Base-by-base conservation (phyloP, 2,329 filamentous ascomycete species). In the Ophiostoma tasmaniense region DNA sequence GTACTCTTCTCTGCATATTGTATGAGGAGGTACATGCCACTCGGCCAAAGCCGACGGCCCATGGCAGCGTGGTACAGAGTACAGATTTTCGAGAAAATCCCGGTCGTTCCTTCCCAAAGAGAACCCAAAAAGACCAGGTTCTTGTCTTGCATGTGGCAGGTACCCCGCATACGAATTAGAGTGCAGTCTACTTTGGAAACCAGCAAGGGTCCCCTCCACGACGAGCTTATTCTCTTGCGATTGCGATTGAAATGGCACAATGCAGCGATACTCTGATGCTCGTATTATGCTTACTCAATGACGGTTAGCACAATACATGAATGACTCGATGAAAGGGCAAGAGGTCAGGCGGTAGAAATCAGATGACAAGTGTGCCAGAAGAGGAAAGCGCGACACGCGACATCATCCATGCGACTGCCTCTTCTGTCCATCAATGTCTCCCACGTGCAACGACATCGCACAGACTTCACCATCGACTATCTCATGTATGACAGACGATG, bases 361-460 rank as follows among this genome's bases (percentile, higher is more conserved):
- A 64, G 39, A 14, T 33, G 33, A 42, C 30, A 20, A 59, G 45
- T 30, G 45, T 20, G 64, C 68, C 66, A 17, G 59, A 69, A 67
- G 64, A 64, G 65, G 68, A 64, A 69, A 67, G 68, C 39, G 55
- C 55, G 55, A 61, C 55, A 20, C 25, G 55, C 50, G 22, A 25
- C 50, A 55, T 3, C 50, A 55, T 55, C 50, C 50, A 55, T 22
- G 22, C 50, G 17, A 55, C 22, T 55, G n/a, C 50, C 17, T 55
- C 50, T 20, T 22, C 5, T 22, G n/a, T 22, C 22, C 22, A 6
- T 55, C n/a, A n/a, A 10, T 22, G 22, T n/a, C 2, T n/a, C 39
- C 6, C 39, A 42, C 39, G 39, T 42, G 39, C 33, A 33, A 33
- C 33, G 13, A 39, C 37, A 14, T 39, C 37, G n/a, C n/a, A 39